Evolutionary conservation across 1,284 basidiomycete species (phyloP), one percentile per base, ranked within the genome.

Genomic region (Pisolithus thermaeus): DNA sequence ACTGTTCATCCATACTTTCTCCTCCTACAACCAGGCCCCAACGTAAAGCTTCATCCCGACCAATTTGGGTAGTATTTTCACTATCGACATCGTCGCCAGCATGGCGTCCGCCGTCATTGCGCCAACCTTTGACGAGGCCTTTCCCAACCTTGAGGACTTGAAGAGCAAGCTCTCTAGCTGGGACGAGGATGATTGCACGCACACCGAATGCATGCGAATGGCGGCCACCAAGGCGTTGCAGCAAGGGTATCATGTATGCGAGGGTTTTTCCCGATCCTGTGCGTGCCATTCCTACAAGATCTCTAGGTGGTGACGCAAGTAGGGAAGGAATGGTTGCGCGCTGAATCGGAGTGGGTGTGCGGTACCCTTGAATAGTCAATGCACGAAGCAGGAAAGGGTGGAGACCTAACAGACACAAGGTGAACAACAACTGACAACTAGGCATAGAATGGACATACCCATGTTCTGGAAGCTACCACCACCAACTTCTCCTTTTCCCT

Each of bases 211-310:
- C 73, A 11, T 82, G 79, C 4, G 85, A 80, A 66, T 97, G 94
- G n/a, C 83, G 75, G 16, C 90, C 90, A 23, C 89, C 84, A 9
- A 99, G 80, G 25, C 90, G 80, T 56, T 97, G 91, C 0, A 98
- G 77, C 12, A 99, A 78, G 43, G 97, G 97, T 20, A 99, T 77
- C 75, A 99, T 83, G 70, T 97, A 99, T 36, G 96, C 96, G 27
- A 99, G 80, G 12, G 96, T 97, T 72, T 99, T 99, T 56, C 97
- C 97, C 1, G 95, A 97, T 52, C 97, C 97, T 1, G 97, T 99
- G 18, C 97, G 80, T 22, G 97, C 96, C 97, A 99, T 99, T 49
- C 93, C 97, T 18, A 99, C 91, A 8, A 99, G 84, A 71, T 99
- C 97, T 47, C 92, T 77, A 2, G 95, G 92, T 39, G 97, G 95